A percentile compares a stretch with the other conserved stretches of the same genome.
These are phyloP conservation scores for Lavandula angustifolia DNA, from an alignment of 257 asterid species.

Conservation along the genomic window DNA sequence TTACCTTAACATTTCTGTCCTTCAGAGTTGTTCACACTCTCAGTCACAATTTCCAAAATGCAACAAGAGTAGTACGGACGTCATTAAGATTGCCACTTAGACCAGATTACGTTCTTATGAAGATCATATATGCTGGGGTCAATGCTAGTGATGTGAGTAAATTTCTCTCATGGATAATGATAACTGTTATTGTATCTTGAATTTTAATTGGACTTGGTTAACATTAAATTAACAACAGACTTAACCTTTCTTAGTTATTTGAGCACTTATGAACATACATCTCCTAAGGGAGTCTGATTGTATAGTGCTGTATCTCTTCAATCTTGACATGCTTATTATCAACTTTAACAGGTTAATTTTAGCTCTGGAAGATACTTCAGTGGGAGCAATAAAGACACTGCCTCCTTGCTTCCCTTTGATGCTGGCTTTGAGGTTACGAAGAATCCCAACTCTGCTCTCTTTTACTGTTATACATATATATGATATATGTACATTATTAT, in stretches of 20 bases:
- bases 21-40: conserved; percentile 83
- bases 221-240: neutral
- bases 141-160: conserved; percentile 97
- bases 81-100: conserved; percentile 69
- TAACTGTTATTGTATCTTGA: conserved; percentile 6
- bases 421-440: conserved; percentile 89
- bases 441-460: conserved; percentile 7
- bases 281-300: conserved; percentile 12
- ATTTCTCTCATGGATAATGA: conserved; percentile 12
- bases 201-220: conserved; percentile 16
- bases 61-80: conserved; percentile 61
- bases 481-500: neutral
- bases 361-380: conserved; percentile 92
- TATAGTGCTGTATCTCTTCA: conserved; percentile 12
- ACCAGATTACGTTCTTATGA: conserved; percentile 80
- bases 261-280: conserved; percentile 18
- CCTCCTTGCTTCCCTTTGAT: conserved; percentile 84
- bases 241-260: conserved; percentile 2
- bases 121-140: conserved; percentile 94
- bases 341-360: conserved; percentile 74
- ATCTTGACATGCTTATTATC: conserved; percentile 28
- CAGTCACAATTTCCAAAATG: conserved; percentile 81
- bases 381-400: conserved; percentile 56
- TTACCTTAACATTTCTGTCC: conserved; percentile 35
- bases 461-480: neutral